Evolutionary conservation across 139 green algal genomes (phyloP).

Genomic region (Nannochloris sp.): DNA sequence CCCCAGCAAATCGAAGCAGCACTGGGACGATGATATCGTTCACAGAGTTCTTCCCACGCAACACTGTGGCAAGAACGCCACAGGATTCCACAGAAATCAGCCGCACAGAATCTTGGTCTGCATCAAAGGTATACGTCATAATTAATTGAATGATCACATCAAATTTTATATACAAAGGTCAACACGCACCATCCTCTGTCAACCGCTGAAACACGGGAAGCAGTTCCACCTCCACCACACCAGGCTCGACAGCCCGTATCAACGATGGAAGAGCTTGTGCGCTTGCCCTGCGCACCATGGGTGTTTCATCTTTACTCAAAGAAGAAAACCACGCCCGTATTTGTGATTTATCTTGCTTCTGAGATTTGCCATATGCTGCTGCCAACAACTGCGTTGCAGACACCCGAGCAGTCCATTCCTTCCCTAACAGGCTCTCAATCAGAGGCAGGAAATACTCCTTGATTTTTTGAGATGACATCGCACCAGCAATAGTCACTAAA

Average conservation of each 20-base stretch:
- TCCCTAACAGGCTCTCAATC: slow-evolving; percentile 73
- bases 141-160: slow-evolving; percentile 5
- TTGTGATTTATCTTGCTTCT: slow-evolving; percentile 36
- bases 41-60: slow-evolving; percentile 63
- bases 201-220: slow-evolving; percentile 82
- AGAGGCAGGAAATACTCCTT: slow-evolving; percentile 69
- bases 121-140: neutral
- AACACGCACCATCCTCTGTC: slow-evolving; percentile 27
- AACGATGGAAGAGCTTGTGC: slow-evolving; percentile 70
- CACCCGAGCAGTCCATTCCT: slow-evolving; percentile 93
- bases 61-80: slow-evolving; percentile 64
- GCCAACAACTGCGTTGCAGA: slow-evolving; percentile 85
- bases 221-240: slow-evolving; percentile 71
- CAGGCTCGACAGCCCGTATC: slow-evolving; percentile 63
- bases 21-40: slow-evolving; percentile 66
- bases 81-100: slow-evolving; percentile 91
- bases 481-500: slow-evolving; percentile 62
- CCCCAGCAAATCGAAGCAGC: slow-evolving; percentile 51
- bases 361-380: slow-evolving; percentile 56
- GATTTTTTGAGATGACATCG: slow-evolving; percentile 59
- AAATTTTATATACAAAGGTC: slow-evolving; percentile 4
- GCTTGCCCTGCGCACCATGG: slow-evolving; percentile 92
- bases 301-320: slow-evolving; percentile 94
- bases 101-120: slow-evolving; percentile 95
- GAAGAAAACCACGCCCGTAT: slow-evolving; percentile 67